Base-by-base conservation (phyloP, 106 monocot species). In the Gastrodia elata region DNA sequence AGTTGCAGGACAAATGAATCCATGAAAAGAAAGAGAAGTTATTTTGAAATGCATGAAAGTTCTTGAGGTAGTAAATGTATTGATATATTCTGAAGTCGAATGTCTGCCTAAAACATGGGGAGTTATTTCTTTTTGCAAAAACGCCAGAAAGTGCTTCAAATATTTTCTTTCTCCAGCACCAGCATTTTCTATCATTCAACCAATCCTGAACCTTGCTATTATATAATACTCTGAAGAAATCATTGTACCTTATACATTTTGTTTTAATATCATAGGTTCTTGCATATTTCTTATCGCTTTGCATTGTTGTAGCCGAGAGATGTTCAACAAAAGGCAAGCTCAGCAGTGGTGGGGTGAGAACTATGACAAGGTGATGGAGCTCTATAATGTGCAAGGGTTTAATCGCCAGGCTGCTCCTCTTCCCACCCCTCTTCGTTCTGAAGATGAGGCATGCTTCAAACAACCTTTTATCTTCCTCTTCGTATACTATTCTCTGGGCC, bases 311-410 rank as follows among this genome's bases (percentile, higher is more conserved):
- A 91, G 91, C 30, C 84, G 91, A 37, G 87, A 91, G 55, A 85
- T 91, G 91, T 91, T 87, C 76, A 85, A 84, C 82, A 87, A 87
- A 71, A 84, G 91, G 84, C 91, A 87, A 83, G 91, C 91, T n/a
- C 91, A 91, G 73, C 78, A 87, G 30, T 91, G 91, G 91, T 91
- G 91, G 91, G 78, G 82, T 26, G 91, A 91, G 80, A 91, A 91
- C 57, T 75, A 87, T 70, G 87, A 91, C 81, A 84, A 85, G 77
- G 84, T 91, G 44, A 87, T 87, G 87, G 91, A 91, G 76, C 91
- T 91, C 24, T 91, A 91, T 73, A 91, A 91, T 65, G 87, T 91
- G 34, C 87, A 85, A 58, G 80, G 83, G 71, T 91, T 85, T 65
- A 87, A 75, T 59, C 84, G 74, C 68, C 87, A 78, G 25, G 81